Base-by-base conservation (phyloP, 345 rosid species). In the Viola odorata region DNA sequence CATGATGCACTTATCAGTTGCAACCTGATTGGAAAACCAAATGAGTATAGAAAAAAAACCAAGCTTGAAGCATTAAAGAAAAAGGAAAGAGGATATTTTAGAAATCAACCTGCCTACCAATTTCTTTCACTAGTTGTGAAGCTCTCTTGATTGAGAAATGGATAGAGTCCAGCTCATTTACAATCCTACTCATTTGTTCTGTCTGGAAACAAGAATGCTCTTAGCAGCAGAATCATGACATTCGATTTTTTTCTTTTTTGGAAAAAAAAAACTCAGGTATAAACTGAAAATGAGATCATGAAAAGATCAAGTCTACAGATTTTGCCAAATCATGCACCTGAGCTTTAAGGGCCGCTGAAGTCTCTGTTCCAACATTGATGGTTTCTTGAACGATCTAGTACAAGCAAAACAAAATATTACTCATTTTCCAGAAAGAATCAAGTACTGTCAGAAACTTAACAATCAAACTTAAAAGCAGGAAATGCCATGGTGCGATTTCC, bases 141-240 rank as follows among this genome's bases (percentile, higher is more conserved):
- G 99, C 99, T 68, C 79, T 94, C 81, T 94, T 86, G 75, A 94
- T 76, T 52, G 99, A 94, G 67, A 90, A 94, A 75, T 94, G 91
- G 66, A 94, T 94, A 15, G 99, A 83, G 71, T 94, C 99, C 4
- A 94, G 82, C 73, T 94, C 99, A 75, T 94, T 88, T 53, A 94
- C 97, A 61, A 94, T 85, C 80, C 96, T 88, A 73, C 91, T 82
- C 99, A 94, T 94, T 84, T 94, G 96, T 62, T 94, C 99, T 4
- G 99, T 94, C 97, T 89, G 83, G 55, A 81, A 37, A 73, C 0
- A 41, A 60, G 68, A 62, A 70, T 61, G 53, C 45, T 60, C 37
- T 66, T 74, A 77, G 65, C 37, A 60, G 56, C 50, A 13, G 17
- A 16, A 54, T 55, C 67, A 41, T 44, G 13, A 10, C 45, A 38